Base-by-base conservation (phyloP, 2,329 filamentous ascomycete species). In the Botrytis paeoniae region DNA sequence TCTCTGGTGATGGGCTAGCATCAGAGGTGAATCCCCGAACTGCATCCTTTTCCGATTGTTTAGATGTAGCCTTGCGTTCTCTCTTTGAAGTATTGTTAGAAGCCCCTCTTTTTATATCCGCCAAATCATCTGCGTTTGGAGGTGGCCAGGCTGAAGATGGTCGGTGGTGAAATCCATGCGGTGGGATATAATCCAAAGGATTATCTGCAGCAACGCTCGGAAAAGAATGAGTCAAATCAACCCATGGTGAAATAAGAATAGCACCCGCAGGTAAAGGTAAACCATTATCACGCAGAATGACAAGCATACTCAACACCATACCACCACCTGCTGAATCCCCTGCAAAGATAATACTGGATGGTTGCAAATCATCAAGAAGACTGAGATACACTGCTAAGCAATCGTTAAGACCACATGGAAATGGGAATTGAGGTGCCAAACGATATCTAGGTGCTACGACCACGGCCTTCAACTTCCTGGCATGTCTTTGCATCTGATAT, bases 401-500 rank as follows among this genome's bases (percentile, higher is more conserved):
- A 81, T 99, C 96, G 72, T 96, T 91, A 12, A 99, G 83, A 41
- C 93, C 94, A 79, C 96, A 98, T 0, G 96, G 96, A 76, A 99
- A 99, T 0, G 96, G 96, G 74, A 95, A 99, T 81, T 98, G 95
- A 3, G 95, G 96, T 9, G 96, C 89, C 43, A 99, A 86, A 59
- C 96, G 89, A 82, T 98, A 99, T 75, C 90, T 86, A 8, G 95
- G 71, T 25, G 71, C 71, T 62, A 72, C 69, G 69, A 72, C 71
- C 43, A 57, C 61, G 20, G 64, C 71, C n/a, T 72, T 72, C 41
- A 72, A 72, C 82, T 76, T 98, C 71, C 96, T 88, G 41, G 96
- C 96, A 86, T 98, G 95, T 66, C 95, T 88, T 82, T 99, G 96
- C 86, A 99, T 90, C 85, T 98, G 95, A 83, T 98, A 98, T n/a